A percentile compares a stretch with the other conserved stretches of the same genome.
Evolutionary conservation across 2,329 filamentous ascomycete species (phyloP).

Genomic region (Xylariales sp.): DNA sequence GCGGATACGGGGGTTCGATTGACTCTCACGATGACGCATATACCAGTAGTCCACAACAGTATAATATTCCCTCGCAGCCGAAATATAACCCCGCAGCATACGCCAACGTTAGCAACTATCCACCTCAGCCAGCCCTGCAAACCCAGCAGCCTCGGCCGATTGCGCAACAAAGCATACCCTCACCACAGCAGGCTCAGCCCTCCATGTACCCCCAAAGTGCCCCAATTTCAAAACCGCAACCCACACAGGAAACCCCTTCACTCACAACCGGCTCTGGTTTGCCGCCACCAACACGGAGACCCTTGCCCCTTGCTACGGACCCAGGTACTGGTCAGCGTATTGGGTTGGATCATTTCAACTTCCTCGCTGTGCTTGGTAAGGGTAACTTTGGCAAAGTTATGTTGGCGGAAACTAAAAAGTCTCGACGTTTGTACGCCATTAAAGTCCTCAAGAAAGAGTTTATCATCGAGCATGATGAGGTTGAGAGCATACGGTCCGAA

Average conservation of each 20-base stretch:
- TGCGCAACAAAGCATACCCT: slow-evolving; percentile 50
- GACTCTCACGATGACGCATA: slow-evolving; percentile 50
- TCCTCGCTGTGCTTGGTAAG: slow-evolving; percentile 96
- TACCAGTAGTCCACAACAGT: slow-evolving; percentile 43
- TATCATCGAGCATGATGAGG: slow-evolving; percentile 99
- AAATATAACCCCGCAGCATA: slow-evolving; percentile 85
- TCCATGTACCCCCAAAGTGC: slow-evolving; percentile 50
- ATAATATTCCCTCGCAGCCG: slow-evolving; percentile 58
- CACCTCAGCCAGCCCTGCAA: slow-evolving; percentile 55
- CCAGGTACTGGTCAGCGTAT: slow-evolving; percentile 84
- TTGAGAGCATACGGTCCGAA: slow-evolving; percentile 96
- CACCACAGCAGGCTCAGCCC: slow-evolving; percentile 47
- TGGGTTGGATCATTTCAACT: slow-evolving; percentile 98
- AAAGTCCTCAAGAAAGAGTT: slow-evolving; percentile 99
- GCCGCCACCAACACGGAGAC: slow-evolving; percentile 62
- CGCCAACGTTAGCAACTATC: slow-evolving; percentile 69
- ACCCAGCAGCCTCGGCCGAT: slow-evolving; percentile 55
- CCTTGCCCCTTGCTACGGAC: slow-evolving; percentile 76
- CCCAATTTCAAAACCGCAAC: slow-evolving; percentile 54
- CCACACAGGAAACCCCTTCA: slow-evolving; percentile 53
- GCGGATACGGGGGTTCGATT: slow-evolving; percentile 46
- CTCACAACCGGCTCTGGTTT: slow-evolving; percentile 50
- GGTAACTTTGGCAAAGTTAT: slow-evolving; percentile 99
- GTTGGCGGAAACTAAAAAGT: slow-evolving; percentile 95
- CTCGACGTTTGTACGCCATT: slow-evolving; percentile 94